Evolutionary conservation across 1,284 basidiomycete genomes (phyloP).

Genomic region (Cryptococcus depauperatus): DNA sequence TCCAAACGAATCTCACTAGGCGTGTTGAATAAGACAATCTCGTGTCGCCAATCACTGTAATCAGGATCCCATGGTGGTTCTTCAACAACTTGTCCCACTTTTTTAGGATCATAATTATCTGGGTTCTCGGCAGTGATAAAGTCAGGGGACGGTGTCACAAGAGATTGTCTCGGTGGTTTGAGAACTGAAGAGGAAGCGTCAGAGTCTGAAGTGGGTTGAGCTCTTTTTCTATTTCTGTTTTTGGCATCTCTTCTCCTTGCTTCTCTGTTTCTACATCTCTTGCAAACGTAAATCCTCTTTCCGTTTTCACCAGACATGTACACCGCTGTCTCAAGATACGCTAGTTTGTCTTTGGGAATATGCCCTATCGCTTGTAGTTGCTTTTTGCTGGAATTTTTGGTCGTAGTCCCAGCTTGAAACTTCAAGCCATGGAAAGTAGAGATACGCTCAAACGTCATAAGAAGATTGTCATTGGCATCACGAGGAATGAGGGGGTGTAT

Average conservation of each 20-base stretch:
- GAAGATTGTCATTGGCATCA: constrained; percentile 23
- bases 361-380: constrained; percentile 32
- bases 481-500: constrained; percentile 21
- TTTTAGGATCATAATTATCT: constrained; percentile 35
- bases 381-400: constrained; percentile 39
- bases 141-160: constrained; percentile 23
- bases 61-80: constrained; percentile 39
- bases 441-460: constrained; percentile 32
- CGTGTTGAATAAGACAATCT: constrained; percentile 93
- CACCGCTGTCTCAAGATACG: constrained; percentile 41
- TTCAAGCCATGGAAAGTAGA: constrained; percentile 32
- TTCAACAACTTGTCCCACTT: constrained; percentile 34
- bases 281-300: constrained; percentile 61
- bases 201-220: constrained; percentile 26
- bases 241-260: constrained; percentile 48
- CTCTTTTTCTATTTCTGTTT: constrained; percentile 31
- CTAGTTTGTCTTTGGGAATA: constrained; percentile 30
- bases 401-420: constrained; percentile 38
- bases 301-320: constrained; percentile 40
- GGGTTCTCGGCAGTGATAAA: constrained; percentile 38
- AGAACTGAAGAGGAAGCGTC: constrained; percentile 18
- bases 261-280: constrained; percentile 75
- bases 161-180: constrained; percentile 8
- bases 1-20: constrained; percentile 84
- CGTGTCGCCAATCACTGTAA: constrained; percentile 45